phyloP scores from a whole-genome alignment of 805 yeast species.

The Tetrapisispora iriomotensis region DNA sequence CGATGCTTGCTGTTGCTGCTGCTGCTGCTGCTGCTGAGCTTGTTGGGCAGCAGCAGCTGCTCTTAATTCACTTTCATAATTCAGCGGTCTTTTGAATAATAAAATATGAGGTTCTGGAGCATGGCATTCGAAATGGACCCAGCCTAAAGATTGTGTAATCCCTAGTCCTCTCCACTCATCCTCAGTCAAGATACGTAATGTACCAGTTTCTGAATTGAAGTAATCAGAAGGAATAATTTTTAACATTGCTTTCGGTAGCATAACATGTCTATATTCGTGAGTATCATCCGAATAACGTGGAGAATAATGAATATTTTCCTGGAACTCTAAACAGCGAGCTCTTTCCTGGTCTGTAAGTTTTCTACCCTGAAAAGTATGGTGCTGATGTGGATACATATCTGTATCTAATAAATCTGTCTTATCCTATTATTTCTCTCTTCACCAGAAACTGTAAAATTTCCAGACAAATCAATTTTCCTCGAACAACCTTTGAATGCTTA shows the following conservation, averaged over 20 bases:
- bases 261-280: constrained; percentile 91
- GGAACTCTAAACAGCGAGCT: constrained; percentile 80
- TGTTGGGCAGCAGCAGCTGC: constrained; percentile 25
- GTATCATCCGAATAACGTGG: constrained; percentile 85
- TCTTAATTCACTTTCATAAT: constrained; percentile 36
- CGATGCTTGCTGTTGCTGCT: constrained; percentile 7
- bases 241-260: constrained; percentile 91
- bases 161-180: constrained; percentile 99
- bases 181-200: constrained; percentile 78
- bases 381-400: constrained; percentile 24
- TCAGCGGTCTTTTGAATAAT: constrained; percentile 66
- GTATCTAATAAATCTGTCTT: neutral
- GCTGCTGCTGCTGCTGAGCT: constrained; percentile 17
- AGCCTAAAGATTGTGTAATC: constrained; percentile 91
- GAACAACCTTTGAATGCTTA: no score
- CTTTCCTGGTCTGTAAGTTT: constrained; percentile 75
- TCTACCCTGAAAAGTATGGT: constrained; percentile 38
- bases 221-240: constrained; percentile 91
- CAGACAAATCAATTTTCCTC: no score
- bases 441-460: neutral
- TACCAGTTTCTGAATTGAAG: constrained; percentile 88
- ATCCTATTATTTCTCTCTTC: neutral
- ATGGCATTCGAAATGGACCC: constrained; percentile 97
- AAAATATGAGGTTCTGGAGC: constrained; percentile 98
- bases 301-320: constrained; percentile 89